A percentile compares a stretch with the other conserved stretches of the same genome.
phyloP scores from a whole-genome alignment of 1,139 yeast genomes.

The Eremothecium cymbalariae region DNA sequence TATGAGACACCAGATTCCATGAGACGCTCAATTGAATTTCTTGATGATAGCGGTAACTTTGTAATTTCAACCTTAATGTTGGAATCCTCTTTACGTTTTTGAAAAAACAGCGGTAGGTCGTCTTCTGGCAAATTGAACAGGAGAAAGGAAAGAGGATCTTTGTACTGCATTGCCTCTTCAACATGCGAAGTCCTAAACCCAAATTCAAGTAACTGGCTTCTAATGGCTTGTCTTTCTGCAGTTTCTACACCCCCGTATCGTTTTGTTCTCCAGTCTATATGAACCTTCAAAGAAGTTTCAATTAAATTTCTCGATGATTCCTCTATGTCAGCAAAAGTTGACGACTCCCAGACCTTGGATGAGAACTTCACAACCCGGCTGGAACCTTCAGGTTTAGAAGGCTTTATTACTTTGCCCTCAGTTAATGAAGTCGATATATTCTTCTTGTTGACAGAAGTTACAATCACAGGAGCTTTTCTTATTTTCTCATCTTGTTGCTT shows the following conservation, averaged over 20 bases:
- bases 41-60: slow-evolving; percentile 24
- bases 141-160: slow-evolving; percentile 71
- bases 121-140: slow-evolving; percentile 88
- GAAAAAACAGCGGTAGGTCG: slow-evolving; percentile 58
- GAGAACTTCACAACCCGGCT: slow-evolving; percentile 38
- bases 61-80: slow-evolving; percentile 42
- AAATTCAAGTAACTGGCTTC: slow-evolving; percentile 31
- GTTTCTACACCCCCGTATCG: slow-evolving; percentile 16
- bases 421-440: slow-evolving; percentile 3
- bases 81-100: slow-evolving; percentile 39
- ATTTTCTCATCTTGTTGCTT: slow-evolving; percentile 31
- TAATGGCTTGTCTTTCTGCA: slow-evolving; percentile 17
- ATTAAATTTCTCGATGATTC: slow-evolving; percentile 41
- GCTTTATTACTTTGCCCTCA: slow-evolving; percentile 2
- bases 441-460: slow-evolving; percentile 14
- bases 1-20: slow-evolving; percentile 62
- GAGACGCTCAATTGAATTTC: slow-evolving; percentile 48
- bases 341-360: slow-evolving; percentile 55
- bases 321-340: slow-evolving; percentile 40
- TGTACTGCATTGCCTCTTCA: slow-evolving; percentile 60
- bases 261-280: slow-evolving; percentile 45
- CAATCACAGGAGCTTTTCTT: slow-evolving; percentile 31
- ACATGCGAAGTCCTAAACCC: slow-evolving; percentile 71
- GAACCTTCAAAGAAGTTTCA: slow-evolving; percentile 46
- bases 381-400: slow-evolving; percentile 2